Conservation (phyloP, 257 asterid species). For the Ligustrum vulgare region DNA sequence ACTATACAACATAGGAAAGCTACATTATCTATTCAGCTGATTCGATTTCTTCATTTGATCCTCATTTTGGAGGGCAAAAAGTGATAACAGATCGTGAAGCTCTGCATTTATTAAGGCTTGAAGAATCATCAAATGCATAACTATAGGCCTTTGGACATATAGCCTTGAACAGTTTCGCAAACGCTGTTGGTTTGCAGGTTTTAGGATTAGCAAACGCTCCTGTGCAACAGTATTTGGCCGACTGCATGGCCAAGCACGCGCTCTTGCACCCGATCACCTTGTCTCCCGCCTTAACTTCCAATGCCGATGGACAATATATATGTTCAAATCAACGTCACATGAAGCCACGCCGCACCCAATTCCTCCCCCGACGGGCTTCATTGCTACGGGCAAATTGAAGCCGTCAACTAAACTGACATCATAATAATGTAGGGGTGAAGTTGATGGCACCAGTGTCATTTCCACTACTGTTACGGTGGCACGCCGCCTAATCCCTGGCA, state of each 20-base stretch:
- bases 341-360: slow-evolving; percentile 82
- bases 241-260: slow-evolving; percentile 86
- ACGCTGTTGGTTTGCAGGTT: slow-evolving; percentile 74
- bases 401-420: slow-evolving; percentile 92
- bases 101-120: slow-evolving; percentile 78
- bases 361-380: slow-evolving; percentile 95
- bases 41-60: background rate
- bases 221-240: slow-evolving; percentile 87
- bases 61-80: slow-evolving; percentile 81
- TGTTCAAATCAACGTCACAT: slow-evolving; percentile 71
- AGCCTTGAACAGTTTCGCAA: slow-evolving; percentile 77
- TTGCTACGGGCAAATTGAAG: slow-evolving; percentile 79
- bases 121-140: slow-evolving; percentile 85
- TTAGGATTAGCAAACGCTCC: slow-evolving; percentile 67
- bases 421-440: slow-evolving; percentile 78
- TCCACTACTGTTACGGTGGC: slow-evolving; percentile 93
- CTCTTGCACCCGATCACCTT: slow-evolving; percentile 88
- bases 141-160: slow-evolving; percentile 88
- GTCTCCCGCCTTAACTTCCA: slow-evolving; percentile 68
- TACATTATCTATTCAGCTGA: slow-evolving; percentile 1
- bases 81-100: slow-evolving; percentile 78
- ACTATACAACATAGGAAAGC: background rate
- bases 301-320: slow-evolving; percentile 89
- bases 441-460: slow-evolving; percentile 75
- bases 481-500: slow-evolving; percentile 74